These are phyloP conservation scores for Drechslerella stenobrocha DNA, from an alignment of 2,329 filamentous ascomycete species.

Conservation along the genomic window DNA sequence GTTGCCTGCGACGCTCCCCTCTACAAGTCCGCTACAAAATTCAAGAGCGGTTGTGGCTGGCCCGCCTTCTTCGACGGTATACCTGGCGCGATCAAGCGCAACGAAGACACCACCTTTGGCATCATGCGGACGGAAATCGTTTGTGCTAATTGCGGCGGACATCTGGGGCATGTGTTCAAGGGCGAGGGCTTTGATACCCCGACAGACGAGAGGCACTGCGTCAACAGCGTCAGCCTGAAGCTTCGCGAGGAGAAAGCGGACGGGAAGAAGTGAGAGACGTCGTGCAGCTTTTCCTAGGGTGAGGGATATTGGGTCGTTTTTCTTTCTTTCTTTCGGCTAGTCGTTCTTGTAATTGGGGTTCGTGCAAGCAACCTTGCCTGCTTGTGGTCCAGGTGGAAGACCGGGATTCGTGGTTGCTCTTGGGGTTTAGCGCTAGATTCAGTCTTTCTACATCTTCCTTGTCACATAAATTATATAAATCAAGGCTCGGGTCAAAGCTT, in stretches of 20 bases:
- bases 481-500: no score
- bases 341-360: no score
- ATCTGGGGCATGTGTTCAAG: conserved; percentile 89
- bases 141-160: conserved; percentile 90
- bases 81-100: conserved; percentile 82
- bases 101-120: conserved; percentile 74
- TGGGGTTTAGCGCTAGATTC: no score
- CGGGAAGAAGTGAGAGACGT: conserved; percentile 9
- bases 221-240: conserved; percentile 87
- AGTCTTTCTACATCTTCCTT: no score
- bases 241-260: conserved; percentile 58
- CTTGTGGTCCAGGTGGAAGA: no score
- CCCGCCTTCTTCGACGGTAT: conserved; percentile 96
- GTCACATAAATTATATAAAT: no score
- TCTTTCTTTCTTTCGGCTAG: no score
- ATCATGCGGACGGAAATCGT: conserved; percentile 92
- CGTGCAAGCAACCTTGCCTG: no score
- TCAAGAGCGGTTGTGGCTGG: conserved; percentile 95
- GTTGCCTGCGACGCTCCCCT: conserved; percentile 83
- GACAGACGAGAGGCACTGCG: conserved; percentile 94
- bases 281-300: background rate
- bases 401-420: no score
- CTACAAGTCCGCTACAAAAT: conserved; percentile 92
- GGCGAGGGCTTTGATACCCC: conserved; percentile 81
- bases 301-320: no score